Conservation (phyloP, 1,284 basidiomycete species). For the Pyrrhoderma noxium region DNA sequence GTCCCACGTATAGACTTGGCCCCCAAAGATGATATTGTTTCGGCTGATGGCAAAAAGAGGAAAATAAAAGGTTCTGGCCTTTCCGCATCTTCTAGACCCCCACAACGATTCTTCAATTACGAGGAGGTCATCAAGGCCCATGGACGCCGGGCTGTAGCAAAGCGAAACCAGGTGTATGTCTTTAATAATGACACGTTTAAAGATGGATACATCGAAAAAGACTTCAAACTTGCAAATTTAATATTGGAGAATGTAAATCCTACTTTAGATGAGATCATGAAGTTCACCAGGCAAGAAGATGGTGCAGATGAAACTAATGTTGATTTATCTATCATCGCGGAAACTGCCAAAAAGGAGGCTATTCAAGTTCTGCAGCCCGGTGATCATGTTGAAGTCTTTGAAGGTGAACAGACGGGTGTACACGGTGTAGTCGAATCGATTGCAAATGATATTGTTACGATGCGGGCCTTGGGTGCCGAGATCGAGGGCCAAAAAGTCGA, state of each 20-base stretch:
- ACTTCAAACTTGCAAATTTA: constrained; percentile 79
- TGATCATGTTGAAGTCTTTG: constrained; percentile 95
- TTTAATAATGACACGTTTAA: constrained; percentile 93
- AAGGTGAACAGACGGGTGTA: constrained; percentile 92
- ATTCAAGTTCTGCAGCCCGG: constrained; percentile 92
- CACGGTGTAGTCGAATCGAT: constrained; percentile 91
- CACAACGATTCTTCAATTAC: constrained; percentile 89
- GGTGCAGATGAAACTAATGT: constrained; percentile 56
- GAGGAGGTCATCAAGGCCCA: constrained; percentile 91
- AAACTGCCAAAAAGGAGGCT: constrained; percentile 80
- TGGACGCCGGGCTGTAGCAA: constrained; percentile 68
- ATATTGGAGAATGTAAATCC: constrained; percentile 89
- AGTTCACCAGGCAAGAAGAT: constrained; percentile 71
- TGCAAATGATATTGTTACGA: constrained; percentile 79
- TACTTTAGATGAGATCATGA: constrained; percentile 92
- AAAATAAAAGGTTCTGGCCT: constrained; percentile 52
- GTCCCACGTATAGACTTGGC: constrained; percentile 96
- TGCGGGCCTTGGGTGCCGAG: constrained; percentile 77
- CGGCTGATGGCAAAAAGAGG: constrained; percentile 61
- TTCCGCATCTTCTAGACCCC: constrained; percentile 61
- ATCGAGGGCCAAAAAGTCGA: constrained; percentile 82
- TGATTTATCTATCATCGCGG: constrained; percentile 80
- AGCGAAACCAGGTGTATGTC: constrained; percentile 65
- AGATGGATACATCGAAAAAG: constrained; percentile 95
- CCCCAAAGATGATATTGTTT: constrained; percentile 67